Percentiles rank a stretch among this genome's conserved stretches.
Conservation (phyloP, 2,329 filamentous ascomycete species). For the Thielaviopsis musarum region DNA sequence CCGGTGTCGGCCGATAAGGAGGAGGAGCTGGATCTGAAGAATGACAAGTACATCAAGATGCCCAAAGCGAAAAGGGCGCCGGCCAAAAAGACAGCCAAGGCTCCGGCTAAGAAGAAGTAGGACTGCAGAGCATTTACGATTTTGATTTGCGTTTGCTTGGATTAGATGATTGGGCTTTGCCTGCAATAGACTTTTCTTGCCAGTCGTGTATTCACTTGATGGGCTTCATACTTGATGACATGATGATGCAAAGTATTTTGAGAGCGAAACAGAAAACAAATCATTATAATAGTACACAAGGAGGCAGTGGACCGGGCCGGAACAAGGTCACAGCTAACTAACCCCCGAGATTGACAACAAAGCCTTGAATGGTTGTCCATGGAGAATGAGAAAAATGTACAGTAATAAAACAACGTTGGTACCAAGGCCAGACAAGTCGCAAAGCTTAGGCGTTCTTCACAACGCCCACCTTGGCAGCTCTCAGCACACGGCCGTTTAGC, state of each 20-base stretch:
- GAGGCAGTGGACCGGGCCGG: not conserved
- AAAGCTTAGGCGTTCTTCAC: slow-evolving; percentile 55
- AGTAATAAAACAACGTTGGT: not conserved
- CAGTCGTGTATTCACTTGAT: not conserved
- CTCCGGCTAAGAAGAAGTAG: slow-evolving; percentile 26
- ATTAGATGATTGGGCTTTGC: not conserved
- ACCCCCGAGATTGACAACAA: not conserved
- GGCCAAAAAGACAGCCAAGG: slow-evolving; percentile 28
- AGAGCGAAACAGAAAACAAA: not conserved
- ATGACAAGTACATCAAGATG: slow-evolving; percentile 91
- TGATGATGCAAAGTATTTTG: too few relatives aligned
- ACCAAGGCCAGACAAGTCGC: not conserved
- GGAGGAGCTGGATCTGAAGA: slow-evolving; percentile 68
- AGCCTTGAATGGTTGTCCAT: not conserved
- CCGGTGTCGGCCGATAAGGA: slow-evolving; percentile 53
- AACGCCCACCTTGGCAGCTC: slow-evolving; percentile 90
- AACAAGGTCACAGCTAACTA: not conserved
- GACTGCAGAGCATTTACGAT: not conserved
- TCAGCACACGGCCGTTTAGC: slow-evolving; percentile 75
- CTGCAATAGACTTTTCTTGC: not conserved
- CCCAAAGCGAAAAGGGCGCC: slow-evolving; percentile 53
- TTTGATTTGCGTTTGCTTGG: too few relatives aligned
- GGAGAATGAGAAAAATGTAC: not conserved
- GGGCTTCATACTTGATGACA: not conserved
- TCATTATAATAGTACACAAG: slow-evolving; percentile 13